A percentile compares a stretch with the other conserved stretches of the same genome.
phyloP scores from a whole-genome alignment of 495 filamentous ascomycete species.

The Penicillium flavigenum region DNA sequence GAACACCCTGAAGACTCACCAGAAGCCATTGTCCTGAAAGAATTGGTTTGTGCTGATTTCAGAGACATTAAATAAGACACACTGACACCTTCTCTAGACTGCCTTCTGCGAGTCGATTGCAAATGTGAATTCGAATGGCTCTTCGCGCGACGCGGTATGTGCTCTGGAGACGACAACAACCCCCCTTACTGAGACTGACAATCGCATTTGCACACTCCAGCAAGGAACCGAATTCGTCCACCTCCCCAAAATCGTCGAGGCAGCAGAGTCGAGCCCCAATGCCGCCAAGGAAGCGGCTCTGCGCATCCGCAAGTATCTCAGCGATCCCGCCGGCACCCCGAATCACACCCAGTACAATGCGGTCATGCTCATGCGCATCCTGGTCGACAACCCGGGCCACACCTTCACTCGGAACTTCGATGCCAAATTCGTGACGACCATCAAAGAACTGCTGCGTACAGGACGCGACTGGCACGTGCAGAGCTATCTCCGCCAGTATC shows the following conservation, averaged over 20 bases:
- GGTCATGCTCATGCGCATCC: conserved; percentile 92
- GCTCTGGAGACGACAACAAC: conserved; percentile 1
- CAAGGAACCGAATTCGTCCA: conserved; percentile 87
- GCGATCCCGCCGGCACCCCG: conserved; percentile 59
- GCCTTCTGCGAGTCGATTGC: conserved; percentile 71
- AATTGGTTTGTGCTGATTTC: conserved; percentile 44
- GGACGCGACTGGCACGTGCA: conserved; percentile 73
- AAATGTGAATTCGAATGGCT: conserved; percentile 53
- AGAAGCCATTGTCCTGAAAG: conserved; percentile 47
- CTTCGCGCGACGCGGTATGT: conserved; percentile 61
- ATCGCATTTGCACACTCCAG: conserved; percentile 7
- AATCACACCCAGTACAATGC: conserved; percentile 88
- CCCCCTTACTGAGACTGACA: conserved; percentile 6
- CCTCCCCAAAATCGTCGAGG: conserved; percentile 92
- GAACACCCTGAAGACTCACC: conserved; percentile 44
- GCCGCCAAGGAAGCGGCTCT: conserved; percentile 77
- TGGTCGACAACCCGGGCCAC: conserved; percentile 85
- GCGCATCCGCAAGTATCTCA: conserved; percentile 78
- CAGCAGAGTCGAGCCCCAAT: conserved; percentile 83
- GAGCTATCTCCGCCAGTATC: conserved; percentile 80
- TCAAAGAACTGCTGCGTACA: conserved; percentile 73
- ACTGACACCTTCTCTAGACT: conserved; percentile 39
- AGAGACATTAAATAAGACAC: background rate
- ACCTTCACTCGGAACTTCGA: conserved; percentile 88
- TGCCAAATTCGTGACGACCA: conserved; percentile 68